These are phyloP conservation scores for Fusarium sp. DNA, from an alignment of 2,329 filamentous ascomycete genomes.

Conservation along the genomic window DNA sequence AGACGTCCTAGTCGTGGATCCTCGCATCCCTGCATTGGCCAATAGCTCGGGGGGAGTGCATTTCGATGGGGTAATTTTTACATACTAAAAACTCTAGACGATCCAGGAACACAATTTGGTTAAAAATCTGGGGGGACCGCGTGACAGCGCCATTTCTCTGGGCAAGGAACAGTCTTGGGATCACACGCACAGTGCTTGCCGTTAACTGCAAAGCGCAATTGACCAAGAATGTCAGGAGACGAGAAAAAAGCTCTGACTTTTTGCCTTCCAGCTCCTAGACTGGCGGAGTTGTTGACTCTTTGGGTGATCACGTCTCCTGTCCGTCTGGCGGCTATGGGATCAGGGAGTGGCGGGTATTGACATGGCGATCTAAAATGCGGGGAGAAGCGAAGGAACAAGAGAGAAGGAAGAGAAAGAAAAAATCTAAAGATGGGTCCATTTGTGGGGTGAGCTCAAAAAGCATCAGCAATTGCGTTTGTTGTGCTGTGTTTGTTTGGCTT, in stretches of 20 bases:
- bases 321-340: background rate
- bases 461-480: constrained; percentile 22
- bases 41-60: background rate
- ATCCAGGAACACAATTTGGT: constrained; percentile 40
- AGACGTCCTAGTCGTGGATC: constrained; percentile 15
- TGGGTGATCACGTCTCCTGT: background rate
- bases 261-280: background rate
- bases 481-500: constrained; percentile 1
- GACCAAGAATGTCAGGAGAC: constrained; percentile 11
- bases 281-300: background rate
- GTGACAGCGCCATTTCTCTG: constrained; percentile 41
- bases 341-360: background rate
- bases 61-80: constrained; percentile 47
- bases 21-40: constrained; percentile 14
- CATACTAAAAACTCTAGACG: constrained; percentile 43
- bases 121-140: constrained; percentile 34
- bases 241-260: background rate
- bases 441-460: constrained; percentile 40
- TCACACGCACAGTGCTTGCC: constrained; percentile 41
- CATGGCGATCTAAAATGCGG: constrained; percentile 36
- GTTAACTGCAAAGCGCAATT: constrained; percentile 44
- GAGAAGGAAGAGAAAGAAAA: background rate
- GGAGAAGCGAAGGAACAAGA: constrained; percentile 13
- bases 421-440: constrained; percentile 22
- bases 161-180: constrained; percentile 8